phyloP scores from a whole-genome alignment of 106 monocot species.

The Apostasia shenzhenica region DNA sequence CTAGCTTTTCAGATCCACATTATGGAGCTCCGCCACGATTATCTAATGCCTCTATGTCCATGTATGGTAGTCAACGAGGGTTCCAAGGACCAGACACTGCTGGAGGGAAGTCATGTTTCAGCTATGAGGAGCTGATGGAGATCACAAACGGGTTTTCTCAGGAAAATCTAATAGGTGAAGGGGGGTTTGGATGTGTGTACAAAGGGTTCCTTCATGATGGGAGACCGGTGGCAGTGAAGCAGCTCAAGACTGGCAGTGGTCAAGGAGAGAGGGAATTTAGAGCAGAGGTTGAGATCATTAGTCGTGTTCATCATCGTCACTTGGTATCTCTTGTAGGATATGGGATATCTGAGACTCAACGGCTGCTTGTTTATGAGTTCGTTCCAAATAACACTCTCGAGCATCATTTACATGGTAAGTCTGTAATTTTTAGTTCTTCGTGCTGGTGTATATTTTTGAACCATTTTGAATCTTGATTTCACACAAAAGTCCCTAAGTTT shows the following conservation, averaged over 20 bases:
- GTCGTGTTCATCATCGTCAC: constrained; percentile 79
- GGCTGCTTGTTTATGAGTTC: constrained; percentile 75
- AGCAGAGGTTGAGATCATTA: constrained; percentile 94
- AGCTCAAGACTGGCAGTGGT: constrained; percentile 76
- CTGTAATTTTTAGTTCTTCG: not conserved
- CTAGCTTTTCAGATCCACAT: constrained; percentile 19
- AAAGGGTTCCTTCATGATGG: constrained; percentile 71
- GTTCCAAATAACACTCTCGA: constrained; percentile 80
- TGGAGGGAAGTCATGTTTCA: constrained; percentile 43
- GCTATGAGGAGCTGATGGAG: constrained; percentile 57
- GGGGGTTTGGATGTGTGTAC: constrained; percentile 87
- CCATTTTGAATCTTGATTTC: no score
- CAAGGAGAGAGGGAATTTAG: constrained; percentile 88
- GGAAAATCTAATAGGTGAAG: constrained; percentile 70
- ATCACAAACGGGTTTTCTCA: constrained; percentile 59
- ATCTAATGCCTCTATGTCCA: constrained; percentile 13
- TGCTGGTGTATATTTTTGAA: not conserved
- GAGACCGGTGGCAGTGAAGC: constrained; percentile 64
- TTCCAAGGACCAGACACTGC: constrained; percentile 19
- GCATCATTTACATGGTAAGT: constrained; percentile 82
- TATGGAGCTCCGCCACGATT: constrained; percentile 7
- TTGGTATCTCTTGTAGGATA: constrained; percentile 78
- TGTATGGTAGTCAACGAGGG: constrained; percentile 23
- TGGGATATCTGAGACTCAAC: constrained; percentile 59
- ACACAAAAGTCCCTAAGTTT: no score